Evolutionary conservation across 2,329 filamentous ascomycete genomes (phyloP).

Genomic region (Ascochyta viciae-villosae): DNA sequence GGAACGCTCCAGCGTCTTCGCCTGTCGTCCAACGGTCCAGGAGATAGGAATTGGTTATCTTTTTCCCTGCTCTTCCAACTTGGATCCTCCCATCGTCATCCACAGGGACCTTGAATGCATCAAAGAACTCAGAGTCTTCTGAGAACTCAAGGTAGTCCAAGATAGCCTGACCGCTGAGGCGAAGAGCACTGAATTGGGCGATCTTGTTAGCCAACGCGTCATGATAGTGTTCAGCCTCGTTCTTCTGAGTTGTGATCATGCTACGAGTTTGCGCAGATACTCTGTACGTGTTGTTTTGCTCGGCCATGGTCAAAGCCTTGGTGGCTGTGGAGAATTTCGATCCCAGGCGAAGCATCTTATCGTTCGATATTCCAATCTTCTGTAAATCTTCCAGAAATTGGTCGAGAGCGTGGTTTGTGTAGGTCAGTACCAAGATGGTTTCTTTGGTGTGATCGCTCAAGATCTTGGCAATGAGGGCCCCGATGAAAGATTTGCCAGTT

Average conservation of each 20-base stretch:
- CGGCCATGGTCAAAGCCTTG: constrained; percentile 55
- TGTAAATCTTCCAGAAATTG: constrained; percentile 68
- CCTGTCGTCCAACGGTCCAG: constrained; percentile 61
- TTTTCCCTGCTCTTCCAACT: constrained; percentile 54
- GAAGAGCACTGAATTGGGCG: constrained; percentile 12
- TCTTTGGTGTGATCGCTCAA: constrained; percentile 59
- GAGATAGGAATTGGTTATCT: constrained; percentile 61
- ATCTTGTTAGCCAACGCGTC: constrained; percentile 23
- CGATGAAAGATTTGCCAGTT: constrained; percentile 79
- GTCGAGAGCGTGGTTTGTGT: constrained; percentile 64
- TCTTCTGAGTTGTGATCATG: constrained; percentile 54
- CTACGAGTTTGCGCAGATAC: constrained; percentile 46
- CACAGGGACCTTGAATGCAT: constrained; percentile 63
- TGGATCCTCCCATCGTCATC: constrained; percentile 54
- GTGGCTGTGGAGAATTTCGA: constrained; percentile 63
- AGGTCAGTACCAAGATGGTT: constrained; percentile 69
- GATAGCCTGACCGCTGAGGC: constrained; percentile 30
- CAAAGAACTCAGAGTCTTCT: constrained; percentile 60
- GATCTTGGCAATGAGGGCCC: constrained; percentile 66
- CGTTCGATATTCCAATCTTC: constrained; percentile 61
- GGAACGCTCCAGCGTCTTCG: constrained; percentile 55
- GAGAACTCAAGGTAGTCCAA: constrained; percentile 63
- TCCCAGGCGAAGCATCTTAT: constrained; percentile 67
- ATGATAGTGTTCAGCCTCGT: constrained; percentile 44
- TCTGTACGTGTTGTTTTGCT: constrained; percentile 48